Percentiles rank a stretch among this genome's conserved stretches.
These are phyloP conservation scores for Sordariomycetes sp. DNA, from an alignment of 2,329 filamentous ascomycete species.

Conservation along the genomic window DNA sequence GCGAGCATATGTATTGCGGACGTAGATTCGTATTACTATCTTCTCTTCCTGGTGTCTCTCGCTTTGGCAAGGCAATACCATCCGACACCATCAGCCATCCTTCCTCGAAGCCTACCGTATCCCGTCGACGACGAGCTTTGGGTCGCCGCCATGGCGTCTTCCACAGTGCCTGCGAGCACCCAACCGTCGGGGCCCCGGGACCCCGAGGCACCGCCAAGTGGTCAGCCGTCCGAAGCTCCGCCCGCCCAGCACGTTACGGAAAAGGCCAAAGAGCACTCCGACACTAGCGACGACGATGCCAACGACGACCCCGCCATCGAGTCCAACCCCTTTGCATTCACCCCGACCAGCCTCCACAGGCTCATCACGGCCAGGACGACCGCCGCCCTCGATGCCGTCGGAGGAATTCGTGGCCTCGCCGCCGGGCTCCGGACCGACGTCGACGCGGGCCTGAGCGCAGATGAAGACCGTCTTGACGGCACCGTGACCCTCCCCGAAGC, in stretches of 20 bases:
- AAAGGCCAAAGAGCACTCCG: neutral
- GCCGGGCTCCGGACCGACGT: constrained; percentile 34
- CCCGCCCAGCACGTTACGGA: neutral
- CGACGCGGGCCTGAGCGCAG: constrained; percentile 30
- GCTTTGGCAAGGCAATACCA: neutral
- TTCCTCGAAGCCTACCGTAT: neutral
- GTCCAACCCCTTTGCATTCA: constrained; percentile 37
- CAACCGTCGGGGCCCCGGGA: neutral
- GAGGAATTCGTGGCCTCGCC: constrained; percentile 38
- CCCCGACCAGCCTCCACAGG: constrained; percentile 37
- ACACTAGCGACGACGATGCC: neutral
- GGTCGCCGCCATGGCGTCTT: neutral
- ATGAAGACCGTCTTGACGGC: constrained; percentile 32
- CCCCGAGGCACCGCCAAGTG: neutral
- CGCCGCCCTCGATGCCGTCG: constrained; percentile 33
- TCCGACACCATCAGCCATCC: neutral
- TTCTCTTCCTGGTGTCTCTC: no score
- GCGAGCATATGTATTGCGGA: no score
- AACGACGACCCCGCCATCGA: constrained; percentile 4
- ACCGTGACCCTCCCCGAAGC: constrained; percentile 34
- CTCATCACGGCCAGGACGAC: constrained; percentile 36
- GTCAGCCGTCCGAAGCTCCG: neutral
- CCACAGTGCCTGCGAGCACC: neutral
- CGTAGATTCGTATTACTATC: no score
- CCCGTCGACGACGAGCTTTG: neutral